These are phyloP conservation scores for Orbilia blumenaviensis DNA, from an alignment of 2,329 filamentous ascomycete genomes.

Conservation along the genomic window DNA sequence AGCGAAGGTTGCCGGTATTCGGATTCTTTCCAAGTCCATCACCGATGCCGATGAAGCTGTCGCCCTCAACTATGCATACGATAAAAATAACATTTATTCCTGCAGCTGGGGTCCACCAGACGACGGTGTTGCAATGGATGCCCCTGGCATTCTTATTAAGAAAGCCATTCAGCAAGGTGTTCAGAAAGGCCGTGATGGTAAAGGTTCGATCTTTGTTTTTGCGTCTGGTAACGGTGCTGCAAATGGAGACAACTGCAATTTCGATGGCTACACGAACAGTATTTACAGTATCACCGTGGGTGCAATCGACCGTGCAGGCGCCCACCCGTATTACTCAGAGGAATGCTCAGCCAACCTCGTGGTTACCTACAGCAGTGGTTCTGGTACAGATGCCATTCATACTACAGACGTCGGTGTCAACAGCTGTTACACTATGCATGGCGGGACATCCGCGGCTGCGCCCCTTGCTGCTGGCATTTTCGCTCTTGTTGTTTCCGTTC, in stretches of 20 bases:
- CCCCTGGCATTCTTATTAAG: slow-evolving; percentile 85
- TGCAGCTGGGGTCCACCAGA: slow-evolving; percentile 98
- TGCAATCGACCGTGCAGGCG: slow-evolving; percentile 83
- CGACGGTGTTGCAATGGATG: slow-evolving; percentile 92
- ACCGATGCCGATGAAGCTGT: slow-evolving; percentile 90
- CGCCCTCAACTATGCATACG: slow-evolving; percentile 89
- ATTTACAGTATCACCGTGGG: slow-evolving; percentile 99
- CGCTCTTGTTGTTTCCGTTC: slow-evolving; percentile 82
- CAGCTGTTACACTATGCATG: slow-evolving; percentile 81
- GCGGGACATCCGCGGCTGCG: slow-evolving; percentile 93
- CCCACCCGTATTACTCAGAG: slow-evolving; percentile 96
- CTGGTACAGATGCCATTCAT: slow-evolving; percentile 81
- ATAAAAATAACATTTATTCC: slow-evolving; percentile 95
- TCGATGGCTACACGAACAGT: slow-evolving; percentile 98
- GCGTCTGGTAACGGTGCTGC: slow-evolving; percentile 92
- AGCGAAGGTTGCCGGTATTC: slow-evolving; percentile 83
- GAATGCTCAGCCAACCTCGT: slow-evolving; percentile 94
- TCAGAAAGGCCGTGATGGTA: slow-evolving; percentile 82
- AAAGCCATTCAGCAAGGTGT: slow-evolving; percentile 91
- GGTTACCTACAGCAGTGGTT: slow-evolving; percentile 94
- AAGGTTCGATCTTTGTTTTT: slow-evolving; percentile 94
- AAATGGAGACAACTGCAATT: slow-evolving; percentile 95
- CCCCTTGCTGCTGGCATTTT: slow-evolving; percentile 92
- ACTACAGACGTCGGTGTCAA: slow-evolving; percentile 92
- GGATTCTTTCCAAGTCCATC: slow-evolving; percentile 90